These are phyloP conservation scores for Monosporozyma yasuniensis DNA, from an alignment of 805 yeast genomes.

Conservation along the genomic window DNA sequence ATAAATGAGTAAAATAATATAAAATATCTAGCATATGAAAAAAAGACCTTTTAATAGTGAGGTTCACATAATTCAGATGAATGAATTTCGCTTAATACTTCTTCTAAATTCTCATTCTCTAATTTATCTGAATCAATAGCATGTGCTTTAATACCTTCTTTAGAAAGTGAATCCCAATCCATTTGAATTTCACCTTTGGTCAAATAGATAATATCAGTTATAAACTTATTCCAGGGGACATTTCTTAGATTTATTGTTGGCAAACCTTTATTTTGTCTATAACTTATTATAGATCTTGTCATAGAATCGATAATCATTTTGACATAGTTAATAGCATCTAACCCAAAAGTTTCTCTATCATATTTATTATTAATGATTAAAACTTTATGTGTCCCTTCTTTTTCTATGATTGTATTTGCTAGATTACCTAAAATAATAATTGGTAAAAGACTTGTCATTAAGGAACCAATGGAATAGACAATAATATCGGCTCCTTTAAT, in stretches of 20 bases:
- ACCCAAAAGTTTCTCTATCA: slow-evolving; percentile 73
- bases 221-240: slow-evolving; percentile 36
- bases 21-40: neutral
- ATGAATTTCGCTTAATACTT: slow-evolving; percentile 2
- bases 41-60: neutral
- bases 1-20: neutral
- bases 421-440: slow-evolving; percentile 65
- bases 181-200: slow-evolving; percentile 43
- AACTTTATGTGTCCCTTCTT: slow-evolving; percentile 36
- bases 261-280: slow-evolving; percentile 17
- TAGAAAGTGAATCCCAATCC: slow-evolving; percentile 33
- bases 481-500: slow-evolving; percentile 45
- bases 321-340: slow-evolving; percentile 53
- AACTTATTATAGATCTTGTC: slow-evolving; percentile 16
- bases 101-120: slow-evolving; percentile 18
- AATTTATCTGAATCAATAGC: slow-evolving; percentile 19
- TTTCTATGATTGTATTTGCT: slow-evolving; percentile 45
- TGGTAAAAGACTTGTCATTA: slow-evolving; percentile 83
- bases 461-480: slow-evolving; percentile 75
- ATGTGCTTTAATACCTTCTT: slow-evolving; percentile 40
- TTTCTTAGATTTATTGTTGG: slow-evolving; percentile 1
- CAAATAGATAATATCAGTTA: slow-evolving; percentile 58
- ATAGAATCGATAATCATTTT: slow-evolving; percentile 37
- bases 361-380: slow-evolving; percentile 61
- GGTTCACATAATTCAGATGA: slow-evolving; percentile 1